Base-by-base conservation (phyloP, 129 eudicot species). In the Artemisia annua region DNA sequence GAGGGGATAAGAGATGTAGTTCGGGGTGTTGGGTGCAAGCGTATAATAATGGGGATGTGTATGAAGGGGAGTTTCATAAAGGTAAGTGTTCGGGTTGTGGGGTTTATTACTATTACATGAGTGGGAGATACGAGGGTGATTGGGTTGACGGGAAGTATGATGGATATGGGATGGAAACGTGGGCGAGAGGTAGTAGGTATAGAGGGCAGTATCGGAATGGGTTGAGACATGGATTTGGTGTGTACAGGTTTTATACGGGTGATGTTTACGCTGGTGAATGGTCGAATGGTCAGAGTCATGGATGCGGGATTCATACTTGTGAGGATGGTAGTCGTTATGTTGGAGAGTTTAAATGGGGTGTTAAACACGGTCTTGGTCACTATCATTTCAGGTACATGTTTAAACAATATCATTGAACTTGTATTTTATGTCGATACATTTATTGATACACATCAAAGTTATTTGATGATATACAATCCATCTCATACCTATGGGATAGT, bases 131-230 rank as follows among this genome's bases (percentile, higher is more conserved):
- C 60, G 98, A 94, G 72, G 98, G 98, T 22, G 97, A 94, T 83
- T 94, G 98, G 98, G 83, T 94, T 46, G 98, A 94, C 66, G 98
- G 98, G 58, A 94, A 90, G 67, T 94, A 94, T 58, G 98, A 94
- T 71, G 98, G 98, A 2, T 86, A 86, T 71, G 97, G 98, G 12
- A 88, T 94, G 35, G 98, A 94, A 48, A 94, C 98, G 0, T 94
- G 98, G 98, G 93, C 97, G 1, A 79, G 97, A 75, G 98, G 98
- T 9, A 94, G 98, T 73, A 83, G 97, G 9, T 94, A 90, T 63
- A 72, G 97, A 43, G 98, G 98, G 53, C 96, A 94, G 75, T 94
- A 94, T 77, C 83, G 93, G 78, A 92, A 90, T 66, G 98, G 98
- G 3, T 83, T 94, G 70, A 84, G 98, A 73, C 92, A 94, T 76